Conservation (phyloP, 495 filamentous ascomycete genomes). For the Neurospora sp. region DNA sequence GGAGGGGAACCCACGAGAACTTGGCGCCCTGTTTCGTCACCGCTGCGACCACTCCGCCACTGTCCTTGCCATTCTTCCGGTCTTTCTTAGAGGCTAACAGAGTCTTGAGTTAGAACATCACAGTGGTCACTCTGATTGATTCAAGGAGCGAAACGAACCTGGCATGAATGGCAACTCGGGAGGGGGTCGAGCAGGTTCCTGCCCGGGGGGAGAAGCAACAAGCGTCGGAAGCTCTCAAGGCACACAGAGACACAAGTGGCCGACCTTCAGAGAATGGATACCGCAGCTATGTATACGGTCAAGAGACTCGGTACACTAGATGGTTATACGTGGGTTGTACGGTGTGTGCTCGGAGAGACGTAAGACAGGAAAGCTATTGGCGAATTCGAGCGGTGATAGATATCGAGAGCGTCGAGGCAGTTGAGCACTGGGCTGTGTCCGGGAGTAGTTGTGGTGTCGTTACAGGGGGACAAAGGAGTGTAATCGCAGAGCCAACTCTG, state of each 20-base stretch:
- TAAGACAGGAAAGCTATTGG: neutral
- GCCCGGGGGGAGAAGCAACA: slow-evolving; percentile 16
- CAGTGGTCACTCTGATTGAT: neutral
- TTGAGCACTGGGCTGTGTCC: neutral
- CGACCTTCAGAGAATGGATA: neutral
- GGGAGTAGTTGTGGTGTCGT: neutral
- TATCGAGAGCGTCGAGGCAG: neutral
- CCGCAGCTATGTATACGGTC: neutral
- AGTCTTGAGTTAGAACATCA: neutral
- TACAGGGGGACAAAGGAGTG: neutral
- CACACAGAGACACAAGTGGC: neutral
- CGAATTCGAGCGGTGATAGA: neutral
- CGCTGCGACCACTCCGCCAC: slow-evolving; percentile 40
- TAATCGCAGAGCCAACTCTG: neutral
- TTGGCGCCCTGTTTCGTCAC: slow-evolving; percentile 42
- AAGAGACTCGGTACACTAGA: neutral
- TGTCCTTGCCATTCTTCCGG: slow-evolving; percentile 43
- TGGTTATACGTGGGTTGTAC: neutral
- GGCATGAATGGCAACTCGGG: slow-evolving; percentile 32
- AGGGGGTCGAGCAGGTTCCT: slow-evolving; percentile 26
- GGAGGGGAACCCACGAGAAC: slow-evolving; percentile 32
- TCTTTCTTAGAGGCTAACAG: slow-evolving; percentile 37
- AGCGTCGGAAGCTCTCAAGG: neutral
- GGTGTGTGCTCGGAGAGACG: neutral
- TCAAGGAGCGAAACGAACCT: slow-evolving; percentile 23